Evolutionary conservation across 2,329 filamentous ascomycete species (phyloP), one percentile per base, ranked within the genome.

Genomic region (Colletotrichum sublineola): DNA sequence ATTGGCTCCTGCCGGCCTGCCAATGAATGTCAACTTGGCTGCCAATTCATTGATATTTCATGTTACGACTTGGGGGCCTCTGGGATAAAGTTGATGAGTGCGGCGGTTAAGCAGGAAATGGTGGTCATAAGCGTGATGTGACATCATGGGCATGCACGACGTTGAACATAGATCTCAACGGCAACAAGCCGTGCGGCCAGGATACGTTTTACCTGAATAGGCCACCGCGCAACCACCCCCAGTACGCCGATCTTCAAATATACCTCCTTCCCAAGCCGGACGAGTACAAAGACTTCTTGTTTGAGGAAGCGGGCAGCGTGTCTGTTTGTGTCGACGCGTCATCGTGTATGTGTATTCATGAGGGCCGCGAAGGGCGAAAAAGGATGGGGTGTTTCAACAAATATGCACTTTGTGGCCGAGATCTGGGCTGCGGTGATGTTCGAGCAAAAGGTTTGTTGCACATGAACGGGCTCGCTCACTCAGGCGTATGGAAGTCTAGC

Each of bases 401-500:
- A 29, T 63, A 31, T 6, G 61, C 48, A 20, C 24, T 63, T 20
- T 53, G 48, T 11, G 48, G 29, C 18, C 24, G 15, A n/a, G 61
- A 63, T 7, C 31, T 33, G 24, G 61, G 48, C 12, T 29, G 15
- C 5, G 61, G 36, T 9, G 36, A 63, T 33, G 33, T 53, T 31
- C 48, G 36, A 20, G n/a, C 36, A 50, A 11, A 29, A 9, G 61
- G 48, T 2, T 11, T 63, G 14, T 53, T 63, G 48, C 36, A 63
- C 5, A 42, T 53, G 61, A 8, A 63, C 18, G 48, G 36, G 48
- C 48, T 63, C 36, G 24, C 20, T 20, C 61, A 53, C 12, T 15
- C 53, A 53, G 48, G 61, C 46, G 24, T 53, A 29, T 63, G 48
- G 48, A 53, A 42, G 33, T 53, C 46, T 20, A 11, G n/a, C 36